phyloP scores from a whole-genome alignment of 306 rosid genomes.

The Astragalus glycyphyllos region DNA sequence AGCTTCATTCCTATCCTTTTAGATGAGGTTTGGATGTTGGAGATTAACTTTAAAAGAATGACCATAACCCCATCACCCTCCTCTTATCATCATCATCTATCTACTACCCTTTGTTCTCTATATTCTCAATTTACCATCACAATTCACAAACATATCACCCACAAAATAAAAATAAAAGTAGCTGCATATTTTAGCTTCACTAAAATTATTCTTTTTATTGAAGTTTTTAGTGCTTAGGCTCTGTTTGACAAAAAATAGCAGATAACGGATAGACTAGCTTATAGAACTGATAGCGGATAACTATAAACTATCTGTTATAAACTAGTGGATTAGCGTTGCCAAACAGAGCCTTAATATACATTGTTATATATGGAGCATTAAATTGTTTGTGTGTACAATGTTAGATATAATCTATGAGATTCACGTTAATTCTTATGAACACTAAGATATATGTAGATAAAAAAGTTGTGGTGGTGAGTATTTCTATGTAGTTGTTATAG shows the following conservation, averaged over 20 bases:
- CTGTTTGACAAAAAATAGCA: no score
- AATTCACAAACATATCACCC: not conserved
- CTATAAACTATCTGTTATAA: no score
- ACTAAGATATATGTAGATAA: not conserved
- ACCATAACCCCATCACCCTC: conserved; percentile 49
- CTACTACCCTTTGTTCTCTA: not conserved
- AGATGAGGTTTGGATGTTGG: conserved; percentile 82
- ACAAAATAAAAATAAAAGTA: no score
- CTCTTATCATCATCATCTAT: conserved; percentile 18
- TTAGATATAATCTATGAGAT: conserved; percentile 51
- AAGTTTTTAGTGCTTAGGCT: no score
- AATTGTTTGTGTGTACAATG: conserved; percentile 18
- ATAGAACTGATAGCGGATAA: no score
- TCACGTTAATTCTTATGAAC: conserved; percentile 44
- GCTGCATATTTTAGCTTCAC: not conserved
- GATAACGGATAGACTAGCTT: no score
- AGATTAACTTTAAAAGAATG: conserved; percentile 50
- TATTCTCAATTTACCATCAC: conserved; percentile 9
- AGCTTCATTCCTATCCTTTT: conserved; percentile 74
- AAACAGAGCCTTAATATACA: conserved; percentile 6
- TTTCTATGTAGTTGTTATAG: conserved; percentile 37
- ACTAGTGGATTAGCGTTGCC: no score
- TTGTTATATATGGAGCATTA: conserved; percentile 19
- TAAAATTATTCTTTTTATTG: not conserved
- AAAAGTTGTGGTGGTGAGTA: conserved; percentile 46